Evolutionary conservation across 1,139 yeast genomes (phyloP).

Genomic region (Scheffersomyces illinoinensis): DNA sequence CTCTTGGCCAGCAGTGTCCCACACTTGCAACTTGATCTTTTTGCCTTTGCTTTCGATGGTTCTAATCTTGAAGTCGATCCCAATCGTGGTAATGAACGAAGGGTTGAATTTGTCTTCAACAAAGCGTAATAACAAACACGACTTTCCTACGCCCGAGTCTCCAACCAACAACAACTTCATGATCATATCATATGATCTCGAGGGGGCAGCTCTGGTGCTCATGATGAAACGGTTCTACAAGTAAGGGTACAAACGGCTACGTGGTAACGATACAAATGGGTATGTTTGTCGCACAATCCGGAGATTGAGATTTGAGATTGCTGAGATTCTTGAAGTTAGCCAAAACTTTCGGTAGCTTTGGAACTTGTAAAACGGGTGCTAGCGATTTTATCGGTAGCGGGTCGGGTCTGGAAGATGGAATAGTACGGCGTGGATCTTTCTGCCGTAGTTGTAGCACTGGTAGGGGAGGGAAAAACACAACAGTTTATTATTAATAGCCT

Average conservation of each 20-base stretch:
- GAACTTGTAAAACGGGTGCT: not conserved
- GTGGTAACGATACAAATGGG: not conserved
- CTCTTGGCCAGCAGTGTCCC: slow-evolving; percentile 99
- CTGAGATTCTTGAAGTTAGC: not conserved
- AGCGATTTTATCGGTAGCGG: not conserved
- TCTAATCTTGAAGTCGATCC: slow-evolving; percentile 96
- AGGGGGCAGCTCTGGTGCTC: slow-evolving; percentile 59
- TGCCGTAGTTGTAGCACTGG: not conserved
- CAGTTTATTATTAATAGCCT: not conserved
- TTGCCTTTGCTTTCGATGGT: slow-evolving; percentile 93
- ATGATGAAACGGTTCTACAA: slow-evolving; percentile 18
- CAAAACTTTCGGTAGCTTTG: not conserved
- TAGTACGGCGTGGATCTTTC: not conserved
- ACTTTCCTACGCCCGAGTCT: slow-evolving; percentile 94
- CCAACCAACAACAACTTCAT: slow-evolving; percentile 94
- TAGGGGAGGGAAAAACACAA: not conserved
- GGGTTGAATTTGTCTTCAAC: slow-evolving; percentile 98
- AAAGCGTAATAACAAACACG: slow-evolving; percentile 89
- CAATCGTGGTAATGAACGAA: slow-evolving; percentile 93
- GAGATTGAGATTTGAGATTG: not conserved
- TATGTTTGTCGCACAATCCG: not conserved
- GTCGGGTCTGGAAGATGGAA: not conserved
- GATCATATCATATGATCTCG: slow-evolving; percentile 89
- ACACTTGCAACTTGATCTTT: slow-evolving; percentile 89
- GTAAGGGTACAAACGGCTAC: not conserved